Base-by-base conservation (phyloP, 2,329 filamentous ascomycete genomes). In the Cordyceps farinosa region DNA sequence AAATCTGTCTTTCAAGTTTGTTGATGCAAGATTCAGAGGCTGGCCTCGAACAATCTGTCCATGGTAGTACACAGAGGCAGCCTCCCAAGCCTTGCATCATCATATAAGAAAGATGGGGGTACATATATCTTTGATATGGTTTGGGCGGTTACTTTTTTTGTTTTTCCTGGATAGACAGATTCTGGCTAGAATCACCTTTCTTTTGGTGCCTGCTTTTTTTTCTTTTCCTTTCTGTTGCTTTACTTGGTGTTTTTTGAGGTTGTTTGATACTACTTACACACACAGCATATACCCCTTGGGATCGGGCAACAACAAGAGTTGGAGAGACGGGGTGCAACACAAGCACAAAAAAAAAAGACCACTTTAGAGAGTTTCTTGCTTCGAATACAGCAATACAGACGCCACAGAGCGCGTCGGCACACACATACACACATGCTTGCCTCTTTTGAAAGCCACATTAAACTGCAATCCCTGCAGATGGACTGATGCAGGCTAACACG, bases 151-250 rank as follows among this genome's bases (percentile, higher is more conserved):
- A 4, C 48, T 54, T 17, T 40, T 45, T 27, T 38, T 32, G 42
- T 22, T 34, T 4, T 7, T 55, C 8, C 27, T 40, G 22, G 57
- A 55, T 62, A 55, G 60, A 62, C 51, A 62, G 60, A 62, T 50
- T 61, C 60, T 62, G 60, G 60, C 51, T 56, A 55, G 60, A 55
- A 62, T 62, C 60, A 50, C 29, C 3, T 51, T 50, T 60, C 15
- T 40, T 50, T 50, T 51, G 56, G 27, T 42, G 47, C 22, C 29
- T 53, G 29, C 40, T 61, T 40, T 38, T 32, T 38, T 30, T 51
- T 61, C 32, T 38, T 32, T 38, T 30, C 42, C 42, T 38, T n/a
- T 50, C 29, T 38, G 47, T 32, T 45, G n/a, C 42, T 57, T 51
- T 51, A 32, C 9, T 17, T 30, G 57, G 57, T 60, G 47, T 60